Evolutionary conservation across 1,284 basidiomycete genomes (phyloP).

Genomic region (Rhizoctonia solani): DNA sequence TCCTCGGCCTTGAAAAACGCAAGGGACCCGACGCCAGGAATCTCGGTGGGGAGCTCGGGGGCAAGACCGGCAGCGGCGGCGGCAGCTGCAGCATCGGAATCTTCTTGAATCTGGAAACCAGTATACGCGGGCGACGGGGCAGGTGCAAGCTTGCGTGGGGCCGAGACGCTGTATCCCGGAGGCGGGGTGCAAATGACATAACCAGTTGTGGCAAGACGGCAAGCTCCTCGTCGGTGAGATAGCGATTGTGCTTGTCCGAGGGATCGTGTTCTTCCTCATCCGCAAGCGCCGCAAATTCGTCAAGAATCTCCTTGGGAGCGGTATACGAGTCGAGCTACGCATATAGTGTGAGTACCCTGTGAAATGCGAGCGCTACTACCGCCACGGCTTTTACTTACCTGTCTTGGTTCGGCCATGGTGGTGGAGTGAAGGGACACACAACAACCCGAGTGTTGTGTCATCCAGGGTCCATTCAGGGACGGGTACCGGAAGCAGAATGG

Average conservation of each 20-base stretch:
- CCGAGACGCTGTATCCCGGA: constrained; percentile 87
- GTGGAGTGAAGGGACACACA: constrained; percentile 31
- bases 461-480: constrained; percentile 15
- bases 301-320: constrained; percentile 89
- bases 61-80: constrained; percentile 90
- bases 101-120: constrained; percentile 96
- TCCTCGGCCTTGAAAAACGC: constrained; percentile 99
- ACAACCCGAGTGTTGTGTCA: not conserved
- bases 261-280: constrained; percentile 92
- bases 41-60: constrained; percentile 96
- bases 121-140: constrained; percentile 64
- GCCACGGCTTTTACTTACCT: constrained; percentile 3
- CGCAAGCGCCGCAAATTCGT: constrained; percentile 91
- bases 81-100: constrained; percentile 82
- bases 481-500: constrained; percentile 15
- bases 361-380: no score
- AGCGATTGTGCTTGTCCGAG: constrained; percentile 94
- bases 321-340: constrained; percentile 81
- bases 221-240: constrained; percentile 94
- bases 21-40: constrained; percentile 95
- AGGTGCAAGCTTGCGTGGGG: constrained; percentile 73
- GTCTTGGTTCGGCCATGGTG: constrained; percentile 28
- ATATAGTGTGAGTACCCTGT: not conserved
- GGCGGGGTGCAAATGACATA: constrained; percentile 94
- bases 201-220: constrained; percentile 82